Evolutionary conservation across 2,329 filamentous ascomycete species (phyloP).

Genomic region (Diaporthe sp.): DNA sequence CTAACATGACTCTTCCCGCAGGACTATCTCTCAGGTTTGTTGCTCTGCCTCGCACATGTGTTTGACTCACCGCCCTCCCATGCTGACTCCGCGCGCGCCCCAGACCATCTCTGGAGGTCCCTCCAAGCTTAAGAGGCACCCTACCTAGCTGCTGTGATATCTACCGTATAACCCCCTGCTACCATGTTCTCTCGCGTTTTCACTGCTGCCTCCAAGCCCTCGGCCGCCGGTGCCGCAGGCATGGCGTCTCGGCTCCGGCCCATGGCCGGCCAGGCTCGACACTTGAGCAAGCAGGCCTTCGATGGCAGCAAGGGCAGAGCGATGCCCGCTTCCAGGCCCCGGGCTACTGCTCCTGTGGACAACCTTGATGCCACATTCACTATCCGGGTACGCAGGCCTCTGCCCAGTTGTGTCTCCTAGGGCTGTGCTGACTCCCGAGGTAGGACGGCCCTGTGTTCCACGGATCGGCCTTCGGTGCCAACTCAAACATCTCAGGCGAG

Average conservation of each 20-base stretch:
- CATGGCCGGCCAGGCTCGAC: constrained; percentile 47
- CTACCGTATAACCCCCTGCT: constrained; percentile 41
- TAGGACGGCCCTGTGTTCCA: constrained; percentile 95
- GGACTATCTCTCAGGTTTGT: constrained; percentile 82
- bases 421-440: constrained; percentile 32
- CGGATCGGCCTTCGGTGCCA: constrained; percentile 95
- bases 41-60: constrained; percentile 35
- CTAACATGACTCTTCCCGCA: constrained; percentile 57
- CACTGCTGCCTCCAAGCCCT: constrained; percentile 62
- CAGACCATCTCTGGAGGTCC: constrained; percentile 66
- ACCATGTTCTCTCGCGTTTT: constrained; percentile 71
- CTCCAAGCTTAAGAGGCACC: constrained; percentile 54
- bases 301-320: constrained; percentile 76
- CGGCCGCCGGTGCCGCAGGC: constrained; percentile 56
- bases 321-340: constrained; percentile 68
- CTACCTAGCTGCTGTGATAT: constrained; percentile 34
- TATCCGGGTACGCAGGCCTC: constrained; percentile 72
- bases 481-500: constrained; percentile 96
- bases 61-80: constrained; percentile 55
- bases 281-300: constrained; percentile 60
- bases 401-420: background rate
- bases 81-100: constrained; percentile 47
- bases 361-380: constrained; percentile 91
- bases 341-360: constrained; percentile 72
- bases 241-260: constrained; percentile 43